Evolutionary conservation across 352 stramenopile species (phyloP), one percentile per base, ranked within the genome.

Genomic region (Pythium volutum): DNA sequence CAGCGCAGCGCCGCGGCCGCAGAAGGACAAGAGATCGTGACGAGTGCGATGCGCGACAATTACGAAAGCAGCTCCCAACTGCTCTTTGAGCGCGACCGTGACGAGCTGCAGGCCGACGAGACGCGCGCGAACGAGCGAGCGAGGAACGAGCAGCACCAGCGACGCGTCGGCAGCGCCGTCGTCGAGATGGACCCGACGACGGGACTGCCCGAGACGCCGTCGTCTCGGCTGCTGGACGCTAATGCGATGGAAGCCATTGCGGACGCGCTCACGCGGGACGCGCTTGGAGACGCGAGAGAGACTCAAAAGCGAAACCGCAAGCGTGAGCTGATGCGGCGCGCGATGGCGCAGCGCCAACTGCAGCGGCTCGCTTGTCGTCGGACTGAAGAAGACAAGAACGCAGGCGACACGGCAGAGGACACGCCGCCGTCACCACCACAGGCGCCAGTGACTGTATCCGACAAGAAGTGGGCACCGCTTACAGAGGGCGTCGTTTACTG

Each of bases 31-130:
- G 75, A 87, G 12, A 51, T 58, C 0, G 69, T 84, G 12, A 62
- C 47, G 9, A 53, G 66, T 2, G 20, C 56, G 2, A 91, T 91
- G 81, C 67, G 67, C 5, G 67, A 74, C 16, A 82, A 49, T 5
- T 91, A 91, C 36, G 50, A 60, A 2, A 58, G 64, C 3, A 89
- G 81, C 57, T 67, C 64, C 11, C 48, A 54, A 2, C n/a, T 90
- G 25, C 27, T 90, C 9, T 90, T 90, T 49, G 68, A 81, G 50
- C 70, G 67, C 25, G 78, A 90, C n/a, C 78, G 79, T 29, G 51
- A 57, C 4, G 61, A 51, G 14, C 56, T 70, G 36, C 29, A 50
- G 3, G 39, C 41, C 0, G 69, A 85, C 41, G 71, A 72, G 22
- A 74, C 83, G 16, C 74, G 73, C 29, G 49, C 33, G 4, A 59